Evolutionary conservation across 441 rosid species (phyloP).

Genomic region (Erodium texanum): DNA sequence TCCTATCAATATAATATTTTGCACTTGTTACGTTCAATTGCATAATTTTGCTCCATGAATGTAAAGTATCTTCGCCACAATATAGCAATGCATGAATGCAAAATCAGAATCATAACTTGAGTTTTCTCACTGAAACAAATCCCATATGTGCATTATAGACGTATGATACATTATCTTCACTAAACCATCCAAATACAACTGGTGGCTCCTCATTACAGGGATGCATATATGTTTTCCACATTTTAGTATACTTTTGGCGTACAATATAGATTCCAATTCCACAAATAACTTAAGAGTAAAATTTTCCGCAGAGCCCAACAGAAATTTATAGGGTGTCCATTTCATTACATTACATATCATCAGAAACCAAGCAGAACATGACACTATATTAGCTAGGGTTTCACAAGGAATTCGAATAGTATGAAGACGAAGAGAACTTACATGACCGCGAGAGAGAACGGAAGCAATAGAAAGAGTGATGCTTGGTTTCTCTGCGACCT

Average conservation of each 20-base stretch:
- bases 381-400: slow-evolving; percentile 3
- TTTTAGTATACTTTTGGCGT: no score
- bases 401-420: background rate
- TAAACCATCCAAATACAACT: background rate
- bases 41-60: no score
- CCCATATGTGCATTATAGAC: no score
- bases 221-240: background rate
- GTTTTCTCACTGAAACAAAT: background rate
- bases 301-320: background rate
- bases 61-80: no score
- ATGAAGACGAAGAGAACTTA: slow-evolving; percentile 16
- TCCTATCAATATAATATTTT: no score
- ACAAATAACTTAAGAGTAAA: background rate
- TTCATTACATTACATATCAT: background rate
- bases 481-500: slow-evolving; percentile 98
- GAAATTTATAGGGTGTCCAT: background rate
- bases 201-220: background rate
- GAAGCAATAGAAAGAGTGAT: slow-evolving; percentile 81
- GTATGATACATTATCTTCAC: background rate
- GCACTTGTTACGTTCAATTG: no score
- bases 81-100: no score
- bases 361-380: background rate
- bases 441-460: slow-evolving; percentile 64
- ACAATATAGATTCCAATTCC: background rate
- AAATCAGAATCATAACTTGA: no score